A percentile compares a stretch with the other conserved stretches of the same genome.
Conservation (phyloP, 1,284 basidiomycete genomes). For the Peniophora sp. region DNA sequence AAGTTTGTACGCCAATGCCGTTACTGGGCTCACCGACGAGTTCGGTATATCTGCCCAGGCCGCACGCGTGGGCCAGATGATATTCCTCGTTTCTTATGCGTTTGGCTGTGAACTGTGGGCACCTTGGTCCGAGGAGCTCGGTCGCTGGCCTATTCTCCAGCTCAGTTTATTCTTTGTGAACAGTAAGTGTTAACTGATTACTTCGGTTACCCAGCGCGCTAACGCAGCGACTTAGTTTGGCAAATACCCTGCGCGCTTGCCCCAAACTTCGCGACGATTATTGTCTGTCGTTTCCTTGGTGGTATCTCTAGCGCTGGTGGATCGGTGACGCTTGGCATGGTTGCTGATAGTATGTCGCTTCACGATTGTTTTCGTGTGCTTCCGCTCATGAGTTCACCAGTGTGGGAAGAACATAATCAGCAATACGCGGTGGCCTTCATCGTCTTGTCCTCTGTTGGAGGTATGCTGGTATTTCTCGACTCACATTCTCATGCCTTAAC, state of each 20-base stretch:
- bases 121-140: conserved; percentile 14
- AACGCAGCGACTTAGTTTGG: conserved; percentile 8
- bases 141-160: conserved; percentile 13
- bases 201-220: neutral
- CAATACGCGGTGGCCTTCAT: conserved; percentile 15
- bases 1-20: conserved; percentile 12
- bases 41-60: conserved; percentile 10
- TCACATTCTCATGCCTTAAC: too few relatives aligned
- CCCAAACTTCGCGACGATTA: conserved; percentile 11
- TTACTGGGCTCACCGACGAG: conserved; percentile 6
- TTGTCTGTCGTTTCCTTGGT: conserved; percentile 11
- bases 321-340: conserved; percentile 14
- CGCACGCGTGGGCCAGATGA: conserved; percentile 12
- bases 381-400: too few relatives aligned
- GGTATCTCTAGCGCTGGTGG: conserved; percentile 13
- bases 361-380: too few relatives aligned
- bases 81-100: conserved; percentile 13
- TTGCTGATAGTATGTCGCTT: conserved; percentile 8
- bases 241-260: conserved; percentile 14
- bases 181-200: conserved; percentile 3
- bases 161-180: conserved; percentile 11
- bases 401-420: conserved; percentile 13
- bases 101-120: conserved; percentile 15
- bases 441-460: conserved; percentile 13
- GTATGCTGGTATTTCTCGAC: too few relatives aligned